Percentiles rank a stretch among this genome's conserved stretches.
Conservation (phyloP, 371 early-diverging fungal species). For the Apophysomyces elegans region DNA sequence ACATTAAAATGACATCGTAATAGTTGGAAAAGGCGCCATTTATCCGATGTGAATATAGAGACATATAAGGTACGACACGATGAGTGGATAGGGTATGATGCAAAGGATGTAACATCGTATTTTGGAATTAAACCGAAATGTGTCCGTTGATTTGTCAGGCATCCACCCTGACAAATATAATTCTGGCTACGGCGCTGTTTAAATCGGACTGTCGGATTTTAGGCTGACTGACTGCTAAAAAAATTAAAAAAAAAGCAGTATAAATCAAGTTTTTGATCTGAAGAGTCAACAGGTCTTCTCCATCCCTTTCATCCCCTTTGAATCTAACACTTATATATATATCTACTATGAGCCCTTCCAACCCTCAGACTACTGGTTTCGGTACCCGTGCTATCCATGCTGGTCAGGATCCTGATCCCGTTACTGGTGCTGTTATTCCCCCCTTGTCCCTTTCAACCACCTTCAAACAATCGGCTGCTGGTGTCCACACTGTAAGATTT, state of each 20-base stretch:
- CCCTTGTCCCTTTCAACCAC: conserved; percentile 95
- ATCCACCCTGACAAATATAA: not conserved
- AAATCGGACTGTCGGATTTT: conserved; percentile 5
- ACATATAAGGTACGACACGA: too few relatives aligned
- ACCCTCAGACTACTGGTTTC: conserved; percentile 56
- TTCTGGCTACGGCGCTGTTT: not conserved
- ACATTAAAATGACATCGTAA: too few relatives aligned
- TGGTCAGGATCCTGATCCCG: conserved; percentile 85
- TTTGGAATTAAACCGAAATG: too few relatives aligned
- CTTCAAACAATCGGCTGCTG: conserved; percentile 90
- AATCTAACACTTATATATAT: not conserved
- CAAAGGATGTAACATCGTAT: too few relatives aligned
- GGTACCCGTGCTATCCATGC: conserved; percentile 94
- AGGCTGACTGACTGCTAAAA: conserved; percentile 12
- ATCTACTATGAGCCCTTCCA: conserved; percentile 24
- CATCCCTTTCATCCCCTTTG: conserved; percentile 1
- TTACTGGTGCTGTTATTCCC: conserved; percentile 94
- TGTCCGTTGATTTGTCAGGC: too few relatives aligned
- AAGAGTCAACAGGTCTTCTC: conserved; percentile 1
- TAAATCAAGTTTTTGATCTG: not conserved
- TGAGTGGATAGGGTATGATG: too few relatives aligned
- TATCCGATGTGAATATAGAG: too few relatives aligned
- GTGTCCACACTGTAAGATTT: conserved; percentile 79
- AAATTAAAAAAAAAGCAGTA: not conserved
- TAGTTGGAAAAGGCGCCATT: too few relatives aligned